Conservation (phyloP, 2,329 filamentous ascomycete genomes). For the Colletotrichum tanaceti region DNA sequence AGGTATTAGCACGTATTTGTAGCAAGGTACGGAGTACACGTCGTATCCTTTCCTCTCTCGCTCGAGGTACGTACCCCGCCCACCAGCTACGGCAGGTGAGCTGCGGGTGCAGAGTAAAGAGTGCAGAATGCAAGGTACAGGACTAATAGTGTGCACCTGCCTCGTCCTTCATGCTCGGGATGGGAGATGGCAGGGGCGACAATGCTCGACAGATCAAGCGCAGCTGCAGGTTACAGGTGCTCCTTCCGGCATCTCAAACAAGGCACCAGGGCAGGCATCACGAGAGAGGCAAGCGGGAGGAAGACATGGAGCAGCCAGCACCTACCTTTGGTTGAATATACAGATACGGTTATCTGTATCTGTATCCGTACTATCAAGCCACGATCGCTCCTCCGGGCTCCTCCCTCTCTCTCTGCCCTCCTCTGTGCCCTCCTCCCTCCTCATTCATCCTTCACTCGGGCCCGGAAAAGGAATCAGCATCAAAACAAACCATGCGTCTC, state of each 20-base stretch:
- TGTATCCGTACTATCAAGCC: no score
- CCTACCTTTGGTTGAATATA: background rate
- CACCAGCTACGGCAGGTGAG: background rate
- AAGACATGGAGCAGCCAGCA: background rate
- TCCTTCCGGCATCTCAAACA: background rate
- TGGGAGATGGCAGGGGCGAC: background rate
- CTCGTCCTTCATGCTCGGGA: background rate
- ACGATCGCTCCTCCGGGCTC: no score
- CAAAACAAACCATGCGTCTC: slow-evolving; percentile 24
- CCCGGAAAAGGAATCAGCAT: slow-evolving; percentile 26
- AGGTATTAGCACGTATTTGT: no score
- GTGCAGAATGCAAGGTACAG: no score
- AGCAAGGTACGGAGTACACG: no score
- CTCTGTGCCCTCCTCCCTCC: slow-evolving; percentile 5
- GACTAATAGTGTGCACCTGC: background rate
- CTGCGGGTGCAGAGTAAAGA: background rate
- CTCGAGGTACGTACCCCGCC: no score
- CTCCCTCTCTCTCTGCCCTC: no score
- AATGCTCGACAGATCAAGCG: background rate
- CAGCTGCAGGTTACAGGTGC: background rate
- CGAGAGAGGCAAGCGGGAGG: background rate
- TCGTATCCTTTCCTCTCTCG: no score
- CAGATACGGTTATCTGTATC: no score
- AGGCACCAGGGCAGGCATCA: background rate
- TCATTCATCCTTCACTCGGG: background rate